Conservation (phyloP, 2,329 filamentous ascomycete species). For the Paramyrothecium sp. region DNA sequence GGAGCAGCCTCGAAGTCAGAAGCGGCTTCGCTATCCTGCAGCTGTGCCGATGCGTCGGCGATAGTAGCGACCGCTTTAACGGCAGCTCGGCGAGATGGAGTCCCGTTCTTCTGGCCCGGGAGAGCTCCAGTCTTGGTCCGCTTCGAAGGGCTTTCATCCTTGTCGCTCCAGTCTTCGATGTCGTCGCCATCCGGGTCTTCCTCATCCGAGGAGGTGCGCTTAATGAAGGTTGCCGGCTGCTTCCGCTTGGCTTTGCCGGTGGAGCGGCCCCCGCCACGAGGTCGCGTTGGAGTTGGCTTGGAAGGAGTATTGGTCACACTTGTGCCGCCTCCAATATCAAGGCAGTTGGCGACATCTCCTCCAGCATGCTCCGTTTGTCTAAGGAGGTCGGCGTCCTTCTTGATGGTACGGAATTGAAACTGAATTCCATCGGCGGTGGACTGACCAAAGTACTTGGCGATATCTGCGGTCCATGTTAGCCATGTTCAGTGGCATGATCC, state of each 20-base stretch:
- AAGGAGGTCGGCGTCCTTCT: constrained; percentile 49
- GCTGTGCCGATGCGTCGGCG: constrained; percentile 23
- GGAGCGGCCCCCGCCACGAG: constrained; percentile 16
- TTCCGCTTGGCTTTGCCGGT: constrained; percentile 21
- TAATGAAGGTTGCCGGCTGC: constrained; percentile 18
- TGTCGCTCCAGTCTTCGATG: constrained; percentile 26
- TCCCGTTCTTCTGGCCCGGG: constrained; percentile 19
- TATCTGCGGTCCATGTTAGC: constrained; percentile 39
- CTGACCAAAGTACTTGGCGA: constrained; percentile 58
- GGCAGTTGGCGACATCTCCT: constrained; percentile 41
- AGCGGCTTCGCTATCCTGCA: constrained; percentile 25
- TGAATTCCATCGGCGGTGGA: constrained; percentile 57
- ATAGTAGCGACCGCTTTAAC: constrained; percentile 31
- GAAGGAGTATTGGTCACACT: constrained; percentile 26
- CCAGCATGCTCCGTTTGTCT: constrained; percentile 41
- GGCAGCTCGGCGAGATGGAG: constrained; percentile 29
- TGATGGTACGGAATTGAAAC: constrained; percentile 59
- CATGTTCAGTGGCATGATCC: background rate
- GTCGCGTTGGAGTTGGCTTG: constrained; percentile 18
- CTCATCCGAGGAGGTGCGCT: constrained; percentile 22
- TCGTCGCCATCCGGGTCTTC: constrained; percentile 23
- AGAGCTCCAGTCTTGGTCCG: constrained; percentile 20
- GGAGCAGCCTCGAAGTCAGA: background rate
- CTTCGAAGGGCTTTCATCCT: constrained; percentile 37
- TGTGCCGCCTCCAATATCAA: constrained; percentile 25